phyloP scores from a whole-genome alignment of 495 filamentous ascomycete genomes.

The Jackrogersella minutella region DNA sequence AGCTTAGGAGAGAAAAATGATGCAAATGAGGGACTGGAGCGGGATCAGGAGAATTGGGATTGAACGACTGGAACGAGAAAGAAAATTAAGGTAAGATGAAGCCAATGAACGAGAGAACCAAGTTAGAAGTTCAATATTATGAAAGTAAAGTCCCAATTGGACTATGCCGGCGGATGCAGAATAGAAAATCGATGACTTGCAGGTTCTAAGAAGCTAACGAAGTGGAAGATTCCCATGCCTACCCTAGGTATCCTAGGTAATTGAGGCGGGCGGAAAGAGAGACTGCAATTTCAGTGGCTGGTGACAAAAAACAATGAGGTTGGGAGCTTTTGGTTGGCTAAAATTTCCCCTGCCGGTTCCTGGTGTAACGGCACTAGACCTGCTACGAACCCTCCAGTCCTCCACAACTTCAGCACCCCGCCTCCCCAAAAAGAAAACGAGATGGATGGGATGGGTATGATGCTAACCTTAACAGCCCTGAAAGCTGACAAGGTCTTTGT shows the following conservation, averaged over 20 bases:
- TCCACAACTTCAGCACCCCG: conserved; percentile 33
- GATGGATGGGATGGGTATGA: too few relatives aligned
- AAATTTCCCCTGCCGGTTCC: conserved; percentile 10
- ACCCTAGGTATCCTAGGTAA: conserved; percentile 18
- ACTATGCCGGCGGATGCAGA: conserved; percentile 24
- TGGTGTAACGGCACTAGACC: conserved; percentile 7
- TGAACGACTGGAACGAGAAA: conserved; percentile 17
- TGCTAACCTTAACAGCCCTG: conserved; percentile 13
- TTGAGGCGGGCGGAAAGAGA: conserved; percentile 22
- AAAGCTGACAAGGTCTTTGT: conserved; percentile 38
- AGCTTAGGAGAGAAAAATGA: conserved; percentile 3
- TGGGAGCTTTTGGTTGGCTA: conserved; percentile 37
- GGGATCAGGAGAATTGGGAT: neutral
- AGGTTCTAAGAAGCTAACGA: neutral
- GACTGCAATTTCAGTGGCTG: conserved; percentile 39
- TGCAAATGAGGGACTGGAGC: conserved; percentile 15
- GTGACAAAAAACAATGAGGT: conserved; percentile 43
- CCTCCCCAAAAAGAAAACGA: conserved; percentile 23
- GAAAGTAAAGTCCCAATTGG: conserved; percentile 32
- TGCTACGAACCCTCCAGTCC: neutral
- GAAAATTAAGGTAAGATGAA: conserved; percentile 15
- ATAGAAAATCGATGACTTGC: conserved; percentile 12
- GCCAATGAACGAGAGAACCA: conserved; percentile 37
- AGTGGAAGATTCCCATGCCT: too few relatives aligned
- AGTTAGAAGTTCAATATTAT: conserved; percentile 27